phyloP scores from a whole-genome alignment of 768 basidiomycete genomes.

The Wakefieldia striispora region DNA sequence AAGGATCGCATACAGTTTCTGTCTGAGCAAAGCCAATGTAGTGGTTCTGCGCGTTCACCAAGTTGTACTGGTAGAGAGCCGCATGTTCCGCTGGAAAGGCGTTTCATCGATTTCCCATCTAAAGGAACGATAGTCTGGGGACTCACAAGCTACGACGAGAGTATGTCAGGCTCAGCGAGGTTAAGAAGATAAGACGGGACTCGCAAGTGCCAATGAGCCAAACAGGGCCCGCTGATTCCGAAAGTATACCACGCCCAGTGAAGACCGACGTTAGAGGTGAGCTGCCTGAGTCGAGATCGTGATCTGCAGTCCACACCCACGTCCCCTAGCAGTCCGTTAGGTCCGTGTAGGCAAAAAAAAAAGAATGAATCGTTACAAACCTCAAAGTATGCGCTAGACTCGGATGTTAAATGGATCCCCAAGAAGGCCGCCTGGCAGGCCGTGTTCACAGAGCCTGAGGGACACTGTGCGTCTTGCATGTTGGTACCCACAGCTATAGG shows the following conservation, averaged over 20 bases:
- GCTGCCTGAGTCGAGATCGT: conserved; percentile 52
- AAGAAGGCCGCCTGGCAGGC: conserved; percentile 65
- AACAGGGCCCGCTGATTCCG: conserved; percentile 71
- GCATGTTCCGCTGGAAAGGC: conserved; percentile 41
- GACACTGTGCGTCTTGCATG: conserved; percentile 43
- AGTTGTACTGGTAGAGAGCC: conserved; percentile 46
- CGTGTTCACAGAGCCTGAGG: conserved; percentile 38
- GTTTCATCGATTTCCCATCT: not conserved
- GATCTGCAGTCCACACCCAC: conserved; percentile 83
- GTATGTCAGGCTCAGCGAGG: not conserved
- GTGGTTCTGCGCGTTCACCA: conserved; percentile 43
- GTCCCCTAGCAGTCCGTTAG: conserved; percentile 44
- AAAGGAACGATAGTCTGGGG: not conserved
- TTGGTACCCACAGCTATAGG: conserved; percentile 53
- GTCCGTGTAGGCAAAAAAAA: not conserved
- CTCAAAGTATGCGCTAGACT: conserved; percentile 61
- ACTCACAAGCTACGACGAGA: conserved; percentile 21
- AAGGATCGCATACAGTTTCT: conserved; percentile 37
- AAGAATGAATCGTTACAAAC: conserved; percentile 28
- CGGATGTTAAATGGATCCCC: conserved; percentile 56
- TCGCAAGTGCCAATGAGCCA: conserved; percentile 72
- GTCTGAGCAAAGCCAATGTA: conserved; percentile 52
- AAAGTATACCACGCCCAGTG: conserved; percentile 70
- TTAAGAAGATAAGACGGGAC: not conserved
- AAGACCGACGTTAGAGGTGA: conserved; percentile 51